Evolutionary conservation across 2,329 filamentous ascomycete species (phyloP).

Genomic region (Zopfia rhizophila): DNA sequence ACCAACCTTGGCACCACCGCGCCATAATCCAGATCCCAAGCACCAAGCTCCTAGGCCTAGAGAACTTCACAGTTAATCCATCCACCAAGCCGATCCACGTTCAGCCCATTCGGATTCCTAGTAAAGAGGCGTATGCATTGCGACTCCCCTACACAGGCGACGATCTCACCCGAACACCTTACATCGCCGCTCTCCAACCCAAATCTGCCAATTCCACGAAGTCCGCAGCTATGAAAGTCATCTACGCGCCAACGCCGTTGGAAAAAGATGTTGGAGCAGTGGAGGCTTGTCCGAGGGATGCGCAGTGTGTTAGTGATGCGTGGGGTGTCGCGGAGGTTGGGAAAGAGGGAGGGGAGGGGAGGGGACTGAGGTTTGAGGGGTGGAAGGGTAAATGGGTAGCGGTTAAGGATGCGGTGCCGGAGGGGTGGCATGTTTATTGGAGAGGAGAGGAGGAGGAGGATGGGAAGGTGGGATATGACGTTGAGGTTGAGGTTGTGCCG

Average conservation of each 20-base stretch:
- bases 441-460: constrained; percentile 4
- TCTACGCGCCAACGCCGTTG: constrained; percentile 20
- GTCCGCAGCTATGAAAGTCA: constrained; percentile 21
- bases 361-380: constrained; percentile 13
- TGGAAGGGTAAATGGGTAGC: constrained; percentile 27
- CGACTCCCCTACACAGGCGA: constrained; percentile 19
- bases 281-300: constrained; percentile 24
- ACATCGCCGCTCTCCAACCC: constrained; percentile 26
- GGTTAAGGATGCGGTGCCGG: constrained; percentile 27
- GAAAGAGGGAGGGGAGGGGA: constrained; percentile 9
- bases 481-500: constrained; percentile 3
- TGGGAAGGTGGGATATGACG: background rate
- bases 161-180: constrained; percentile 21
- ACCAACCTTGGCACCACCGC: constrained; percentile 31
- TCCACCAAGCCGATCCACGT: constrained; percentile 25
- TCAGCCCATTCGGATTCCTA: constrained; percentile 21
- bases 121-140: constrained; percentile 22
- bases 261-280: constrained; percentile 12
- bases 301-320: constrained; percentile 24
- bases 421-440: constrained; percentile 36
- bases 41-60: constrained; percentile 28
- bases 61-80: constrained; percentile 38
- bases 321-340: constrained; percentile 12
- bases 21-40: constrained; percentile 26
- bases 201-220: constrained; percentile 15